Conservation (phyloP, 1,139 yeast genomes). For the Taphrina populina region DNA sequence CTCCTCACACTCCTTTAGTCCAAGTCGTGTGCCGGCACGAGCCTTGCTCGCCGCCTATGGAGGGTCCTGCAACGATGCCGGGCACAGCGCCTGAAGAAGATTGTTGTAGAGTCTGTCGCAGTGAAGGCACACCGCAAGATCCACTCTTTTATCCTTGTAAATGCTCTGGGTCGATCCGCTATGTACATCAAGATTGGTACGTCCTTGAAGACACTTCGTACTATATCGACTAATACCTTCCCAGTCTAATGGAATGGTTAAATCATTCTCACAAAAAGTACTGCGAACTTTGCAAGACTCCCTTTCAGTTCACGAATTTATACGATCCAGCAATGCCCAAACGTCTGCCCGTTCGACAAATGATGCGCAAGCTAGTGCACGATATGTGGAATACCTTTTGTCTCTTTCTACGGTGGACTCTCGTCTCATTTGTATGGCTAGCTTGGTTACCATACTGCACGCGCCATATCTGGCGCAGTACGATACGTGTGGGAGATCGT, state of each 20-base stretch:
- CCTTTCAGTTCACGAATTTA: conserved; percentile 64
- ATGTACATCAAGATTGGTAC: conserved; percentile 83
- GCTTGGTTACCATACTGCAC: conserved; percentile 34
- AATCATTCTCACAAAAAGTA: conserved; percentile 60
- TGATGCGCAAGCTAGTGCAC: conserved; percentile 1
- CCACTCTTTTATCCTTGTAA: conserved; percentile 90
- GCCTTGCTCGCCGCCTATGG: no score
- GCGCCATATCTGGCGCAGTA: conserved; percentile 29
- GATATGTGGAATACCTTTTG: neutral
- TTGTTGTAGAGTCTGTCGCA: conserved; percentile 88
- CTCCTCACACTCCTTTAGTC: no score
- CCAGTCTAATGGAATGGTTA: conserved; percentile 77
- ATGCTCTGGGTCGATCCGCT: conserved; percentile 90
- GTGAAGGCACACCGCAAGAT: conserved; percentile 74
- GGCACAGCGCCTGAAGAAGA: no score
- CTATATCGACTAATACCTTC: neutral
- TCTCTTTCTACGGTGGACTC: conserved; percentile 6
- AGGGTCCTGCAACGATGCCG: no score
- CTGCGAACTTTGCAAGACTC: conserved; percentile 87
- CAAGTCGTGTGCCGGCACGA: no score
- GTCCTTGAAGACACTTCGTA: conserved; percentile 30
- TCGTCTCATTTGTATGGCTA: conserved; percentile 30
- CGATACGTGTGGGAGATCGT: conserved; percentile 16
- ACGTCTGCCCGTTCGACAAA: conserved; percentile 20
- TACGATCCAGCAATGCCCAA: conserved; percentile 35